A percentile compares a stretch with the other conserved stretches of the same genome.
Conservation (phyloP, 768 basidiomycete species). For the Ramaria sp. region DNA sequence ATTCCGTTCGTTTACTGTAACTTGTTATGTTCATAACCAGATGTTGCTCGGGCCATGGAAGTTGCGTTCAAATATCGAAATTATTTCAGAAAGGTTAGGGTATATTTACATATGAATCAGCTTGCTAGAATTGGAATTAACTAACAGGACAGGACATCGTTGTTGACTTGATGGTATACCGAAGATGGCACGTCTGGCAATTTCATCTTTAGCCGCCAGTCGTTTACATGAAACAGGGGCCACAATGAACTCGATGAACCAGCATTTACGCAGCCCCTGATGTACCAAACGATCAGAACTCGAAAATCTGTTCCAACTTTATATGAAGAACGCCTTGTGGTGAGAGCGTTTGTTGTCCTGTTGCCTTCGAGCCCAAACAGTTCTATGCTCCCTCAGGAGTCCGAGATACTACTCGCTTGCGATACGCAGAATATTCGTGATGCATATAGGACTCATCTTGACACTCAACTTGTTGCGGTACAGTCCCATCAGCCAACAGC, state of each 20-base stretch:
- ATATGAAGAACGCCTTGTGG: slow-evolving; percentile 72
- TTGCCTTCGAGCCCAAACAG: not conserved
- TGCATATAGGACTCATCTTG: slow-evolving; percentile 52
- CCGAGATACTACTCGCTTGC: slow-evolving; percentile 41
- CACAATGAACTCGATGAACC: slow-evolving; percentile 89
- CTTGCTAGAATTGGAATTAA: no score
- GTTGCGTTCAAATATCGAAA: slow-evolving; percentile 83
- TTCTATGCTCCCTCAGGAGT: slow-evolving; percentile 24
- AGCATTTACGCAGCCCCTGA: slow-evolving; percentile 76
- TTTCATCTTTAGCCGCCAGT: not conserved
- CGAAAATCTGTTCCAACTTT: slow-evolving; percentile 69
- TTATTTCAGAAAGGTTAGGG: slow-evolving; percentile 65
- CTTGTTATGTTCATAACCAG: slow-evolving; percentile 23
- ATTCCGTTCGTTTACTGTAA: not conserved
- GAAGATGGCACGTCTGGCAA: slow-evolving; percentile 48
- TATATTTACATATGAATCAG: no score
- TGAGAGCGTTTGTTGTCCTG: slow-evolving; percentile 23
- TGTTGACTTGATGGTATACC: slow-evolving; percentile 81
- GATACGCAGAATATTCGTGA: slow-evolving; percentile 41
- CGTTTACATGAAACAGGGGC: slow-evolving; percentile 34
- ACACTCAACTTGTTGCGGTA: slow-evolving; percentile 43
- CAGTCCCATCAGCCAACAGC: slow-evolving; percentile 35
- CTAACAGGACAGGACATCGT: slow-evolving; percentile 52
- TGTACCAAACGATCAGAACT: slow-evolving; percentile 82
- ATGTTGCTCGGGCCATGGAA: slow-evolving; percentile 77